Percentiles rank a stretch among this genome's conserved stretches.
phyloP scores from a whole-genome alignment of 2,329 filamentous ascomycete species.

The Pyrenophora seminiperda region DNA sequence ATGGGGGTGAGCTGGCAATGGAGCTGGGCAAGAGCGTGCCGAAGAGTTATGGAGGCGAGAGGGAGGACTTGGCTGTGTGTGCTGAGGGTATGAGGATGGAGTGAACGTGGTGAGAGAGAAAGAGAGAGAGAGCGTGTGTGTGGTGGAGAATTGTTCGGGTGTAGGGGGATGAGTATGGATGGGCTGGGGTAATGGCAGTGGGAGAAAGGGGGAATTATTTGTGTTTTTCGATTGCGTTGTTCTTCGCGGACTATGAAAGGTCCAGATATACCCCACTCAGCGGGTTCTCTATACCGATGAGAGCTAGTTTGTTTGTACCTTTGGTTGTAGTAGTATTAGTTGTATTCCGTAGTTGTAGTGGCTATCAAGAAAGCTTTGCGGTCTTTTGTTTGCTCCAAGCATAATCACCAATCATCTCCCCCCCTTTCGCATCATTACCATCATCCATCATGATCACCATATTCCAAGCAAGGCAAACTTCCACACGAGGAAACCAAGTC shows the following conservation, averaged over 20 bases:
- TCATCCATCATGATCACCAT: not conserved
- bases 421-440: not conserved
- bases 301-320: not conserved
- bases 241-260: not conserved
- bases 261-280: constrained; percentile 23
- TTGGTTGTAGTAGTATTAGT: no score
- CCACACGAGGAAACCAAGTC: not conserved
- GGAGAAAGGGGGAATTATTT: no score
- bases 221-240: no score
- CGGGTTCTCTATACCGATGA: not conserved
- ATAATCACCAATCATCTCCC: no score
- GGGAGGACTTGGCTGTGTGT: constrained; percentile 54
- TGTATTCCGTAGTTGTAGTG: no score
- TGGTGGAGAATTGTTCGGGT: constrained; percentile 10
- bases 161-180: no score
- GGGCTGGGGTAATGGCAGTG: no score
- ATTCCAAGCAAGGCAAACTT: not conserved
- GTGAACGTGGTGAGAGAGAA: not conserved
- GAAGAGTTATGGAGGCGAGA: constrained; percentile 78
- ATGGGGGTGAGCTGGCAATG: constrained; percentile 69
- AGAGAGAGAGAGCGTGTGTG: not conserved
- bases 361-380: no score
- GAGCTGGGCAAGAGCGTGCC: constrained; percentile 72
- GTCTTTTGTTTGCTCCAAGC: no score
- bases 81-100: constrained; percentile 50